Evolutionary conservation across 371 early-diverging fungal species (phyloP).

Genomic region (Phascolomyces articulosus): DNA sequence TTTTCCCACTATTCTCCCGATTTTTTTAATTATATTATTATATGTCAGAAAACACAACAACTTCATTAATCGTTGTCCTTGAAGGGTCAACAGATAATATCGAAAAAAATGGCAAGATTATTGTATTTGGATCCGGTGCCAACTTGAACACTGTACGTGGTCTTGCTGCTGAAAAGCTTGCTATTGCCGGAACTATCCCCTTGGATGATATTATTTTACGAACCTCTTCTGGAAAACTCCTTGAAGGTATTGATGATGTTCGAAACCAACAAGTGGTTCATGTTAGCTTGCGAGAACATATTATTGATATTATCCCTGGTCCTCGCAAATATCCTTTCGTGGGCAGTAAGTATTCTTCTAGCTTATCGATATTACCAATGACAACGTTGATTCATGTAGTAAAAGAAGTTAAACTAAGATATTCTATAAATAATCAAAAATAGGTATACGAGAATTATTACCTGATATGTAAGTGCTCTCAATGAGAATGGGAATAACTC

Average conservation of each 20-base stretch:
- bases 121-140: constrained; percentile 26
- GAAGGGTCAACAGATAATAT: constrained; percentile 21
- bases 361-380: no score
- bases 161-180: constrained; percentile 30
- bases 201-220: constrained; percentile 18
- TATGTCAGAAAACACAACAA: constrained; percentile 27
- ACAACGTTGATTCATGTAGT: no score
- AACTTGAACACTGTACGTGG: constrained; percentile 29
- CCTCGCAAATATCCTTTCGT: constrained; percentile 30
- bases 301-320: constrained; percentile 30
- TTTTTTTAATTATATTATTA: not conserved
- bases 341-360: constrained; percentile 8
- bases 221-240: constrained; percentile 15
- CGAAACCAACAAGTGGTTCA: constrained; percentile 28
- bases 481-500: not conserved
- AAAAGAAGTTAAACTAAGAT: no score
- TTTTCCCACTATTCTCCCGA: not conserved
- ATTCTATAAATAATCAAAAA: no score
- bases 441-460: constrained; percentile 24
- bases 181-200: constrained; percentile 16
- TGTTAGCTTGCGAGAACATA: constrained; percentile 24
- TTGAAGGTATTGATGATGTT: constrained; percentile 27
- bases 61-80: constrained; percentile 31
- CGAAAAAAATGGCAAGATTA: constrained; percentile 24
- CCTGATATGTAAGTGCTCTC: constrained; percentile 24